Conservation (phyloP, 2,329 filamentous ascomycete genomes). For the Plenodomus tracheiphilus region DNA sequence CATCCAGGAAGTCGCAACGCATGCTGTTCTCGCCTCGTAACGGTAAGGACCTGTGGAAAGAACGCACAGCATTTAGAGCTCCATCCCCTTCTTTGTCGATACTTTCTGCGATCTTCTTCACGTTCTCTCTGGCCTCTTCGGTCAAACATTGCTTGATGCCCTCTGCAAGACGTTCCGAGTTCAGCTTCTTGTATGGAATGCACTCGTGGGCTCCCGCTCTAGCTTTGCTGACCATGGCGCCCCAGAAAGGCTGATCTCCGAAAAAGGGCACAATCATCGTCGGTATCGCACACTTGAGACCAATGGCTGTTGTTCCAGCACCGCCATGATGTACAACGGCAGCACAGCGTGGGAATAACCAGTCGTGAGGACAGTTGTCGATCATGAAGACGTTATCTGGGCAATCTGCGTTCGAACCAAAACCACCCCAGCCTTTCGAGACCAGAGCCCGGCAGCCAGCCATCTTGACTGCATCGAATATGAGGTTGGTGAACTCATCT, state of each 20-base stretch:
- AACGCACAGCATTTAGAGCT: constrained; percentile 68
- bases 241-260: constrained; percentile 66
- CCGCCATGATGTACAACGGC: constrained; percentile 77
- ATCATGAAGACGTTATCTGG: constrained; percentile 70
- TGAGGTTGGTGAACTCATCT: constrained; percentile 68
- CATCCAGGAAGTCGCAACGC: constrained; percentile 67
- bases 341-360: constrained; percentile 69
- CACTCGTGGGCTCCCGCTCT: constrained; percentile 65
- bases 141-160: constrained; percentile 70
- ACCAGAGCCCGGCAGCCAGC: constrained; percentile 72
- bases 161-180: constrained; percentile 66
- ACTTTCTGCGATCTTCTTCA: constrained; percentile 60
- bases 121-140: constrained; percentile 62
- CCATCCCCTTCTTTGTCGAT: constrained; percentile 68
- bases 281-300: constrained; percentile 70
- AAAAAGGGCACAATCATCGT: constrained; percentile 80
- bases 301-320: constrained; percentile 75
- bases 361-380: constrained; percentile 75
- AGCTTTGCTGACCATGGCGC: constrained; percentile 66
- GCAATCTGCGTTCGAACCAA: constrained; percentile 58
- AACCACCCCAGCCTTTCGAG: constrained; percentile 74
- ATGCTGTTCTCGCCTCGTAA: constrained; percentile 53
- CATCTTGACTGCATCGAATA: constrained; percentile 68
- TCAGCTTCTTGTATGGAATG: constrained; percentile 70
- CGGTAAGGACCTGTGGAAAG: constrained; percentile 65